Conservation (phyloP, 164 flowering plant species). For the Stephania japonica region DNA sequence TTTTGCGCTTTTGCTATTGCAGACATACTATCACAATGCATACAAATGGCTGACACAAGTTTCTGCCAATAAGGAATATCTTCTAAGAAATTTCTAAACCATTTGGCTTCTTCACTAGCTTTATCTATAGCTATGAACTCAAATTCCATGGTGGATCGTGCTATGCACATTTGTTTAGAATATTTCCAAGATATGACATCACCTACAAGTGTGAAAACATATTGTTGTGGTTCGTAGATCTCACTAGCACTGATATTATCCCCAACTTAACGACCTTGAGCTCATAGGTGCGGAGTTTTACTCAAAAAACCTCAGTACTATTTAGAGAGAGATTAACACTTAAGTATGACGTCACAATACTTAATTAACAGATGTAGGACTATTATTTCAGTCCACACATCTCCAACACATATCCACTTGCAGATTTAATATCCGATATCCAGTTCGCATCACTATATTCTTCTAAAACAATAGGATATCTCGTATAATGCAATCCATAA, state of each 20-base stretch:
- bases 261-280: too few relatives aligned
- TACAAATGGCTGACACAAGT: neutral
- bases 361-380: too few relatives aligned
- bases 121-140: constrained; percentile 3
- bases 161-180: neutral
- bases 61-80: neutral
- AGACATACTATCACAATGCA: too few relatives aligned
- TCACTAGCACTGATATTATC: too few relatives aligned
- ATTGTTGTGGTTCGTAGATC: too few relatives aligned
- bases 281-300: too few relatives aligned
- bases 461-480: neutral
- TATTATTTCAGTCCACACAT: too few relatives aligned
- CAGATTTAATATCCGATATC: neutral
- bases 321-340: too few relatives aligned
- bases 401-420: neutral
- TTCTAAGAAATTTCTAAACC: neutral
- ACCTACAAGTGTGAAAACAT: neutral
- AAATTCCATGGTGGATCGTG: neutral
- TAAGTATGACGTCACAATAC: too few relatives aligned
- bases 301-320: too few relatives aligned
- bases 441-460: neutral
- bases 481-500: neutral
- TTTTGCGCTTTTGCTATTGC: too few relatives aligned
- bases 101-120: neutral
- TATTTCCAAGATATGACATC: neutral